Percentiles rank a stretch among this genome's conserved stretches.
These are phyloP conservation scores for Penicillium sp. DNA, from an alignment of 2,329 filamentous ascomycete genomes.

Conservation along the genomic window DNA sequence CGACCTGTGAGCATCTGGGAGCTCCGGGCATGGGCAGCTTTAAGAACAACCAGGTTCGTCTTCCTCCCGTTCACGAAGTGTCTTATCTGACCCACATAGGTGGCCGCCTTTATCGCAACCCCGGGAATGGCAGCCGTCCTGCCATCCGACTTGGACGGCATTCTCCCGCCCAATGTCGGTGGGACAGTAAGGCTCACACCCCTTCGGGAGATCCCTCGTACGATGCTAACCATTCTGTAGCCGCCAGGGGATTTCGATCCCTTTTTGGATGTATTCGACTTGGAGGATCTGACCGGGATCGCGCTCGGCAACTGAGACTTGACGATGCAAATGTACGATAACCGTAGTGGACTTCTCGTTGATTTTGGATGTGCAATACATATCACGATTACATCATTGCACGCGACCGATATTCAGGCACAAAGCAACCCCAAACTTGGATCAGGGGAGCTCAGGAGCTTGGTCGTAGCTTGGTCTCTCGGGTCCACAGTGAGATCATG, in stretches of 20 bases:
- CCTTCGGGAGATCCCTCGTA: background rate
- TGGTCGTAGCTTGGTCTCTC: background rate
- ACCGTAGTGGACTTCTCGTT: background rate
- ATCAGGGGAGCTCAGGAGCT: background rate
- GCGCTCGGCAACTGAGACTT: constrained; percentile 19
- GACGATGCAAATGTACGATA: background rate
- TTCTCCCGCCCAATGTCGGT: constrained; percentile 22
- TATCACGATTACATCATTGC: background rate
- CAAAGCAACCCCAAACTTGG: background rate
- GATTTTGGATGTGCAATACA: background rate
- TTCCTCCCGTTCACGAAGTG: background rate
- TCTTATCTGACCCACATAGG: background rate
- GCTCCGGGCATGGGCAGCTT: constrained; percentile 29
- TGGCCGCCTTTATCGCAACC: constrained; percentile 18
- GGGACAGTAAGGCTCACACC: constrained; percentile 21
- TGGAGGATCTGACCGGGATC: constrained; percentile 31
- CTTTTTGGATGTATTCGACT: constrained; percentile 34
- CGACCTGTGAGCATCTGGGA: constrained; percentile 31
- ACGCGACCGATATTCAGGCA: background rate
- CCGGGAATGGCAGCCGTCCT: constrained; percentile 21
- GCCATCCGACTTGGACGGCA: constrained; percentile 21
- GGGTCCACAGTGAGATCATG: constrained; percentile 17
- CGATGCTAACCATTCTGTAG: constrained; percentile 6
- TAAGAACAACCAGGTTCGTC: constrained; percentile 27
- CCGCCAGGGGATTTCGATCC: constrained; percentile 30